phyloP scores from a whole-genome alignment of 73 alveolate species.

The Blepharisma stoltei region DNA sequence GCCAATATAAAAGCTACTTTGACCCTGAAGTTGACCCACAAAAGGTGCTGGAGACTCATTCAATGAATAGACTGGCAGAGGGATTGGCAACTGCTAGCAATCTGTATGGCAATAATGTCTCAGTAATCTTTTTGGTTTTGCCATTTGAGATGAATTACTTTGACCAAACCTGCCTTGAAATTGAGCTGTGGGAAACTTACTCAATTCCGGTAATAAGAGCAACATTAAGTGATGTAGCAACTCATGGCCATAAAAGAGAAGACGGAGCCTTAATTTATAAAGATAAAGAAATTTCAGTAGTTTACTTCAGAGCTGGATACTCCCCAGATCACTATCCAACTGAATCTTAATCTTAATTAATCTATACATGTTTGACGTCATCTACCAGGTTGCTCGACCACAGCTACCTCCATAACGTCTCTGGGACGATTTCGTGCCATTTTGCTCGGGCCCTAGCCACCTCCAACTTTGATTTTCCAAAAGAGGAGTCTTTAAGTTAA shows the following conservation, averaged over 20 bases:
- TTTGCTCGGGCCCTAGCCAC: too few species aligned
- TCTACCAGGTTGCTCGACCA: too few species aligned
- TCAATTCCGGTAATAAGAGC: not conserved
- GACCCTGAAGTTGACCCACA: not conserved
- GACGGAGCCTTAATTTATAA: slow-evolving; percentile 10
- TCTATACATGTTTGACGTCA: too few species aligned
- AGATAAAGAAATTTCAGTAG: slow-evolving; percentile 59
- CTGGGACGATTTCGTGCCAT: too few species aligned
- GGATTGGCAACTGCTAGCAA: slow-evolving; percentile 20
- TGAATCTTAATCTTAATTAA: too few species aligned
- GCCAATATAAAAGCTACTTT: not conserved
- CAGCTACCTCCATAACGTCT: too few species aligned
- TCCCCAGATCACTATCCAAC: slow-evolving; percentile 60
- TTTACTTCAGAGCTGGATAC: slow-evolving; percentile 83
- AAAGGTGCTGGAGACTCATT: not conserved
- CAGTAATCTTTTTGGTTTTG: slow-evolving; percentile 1
- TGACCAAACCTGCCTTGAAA: slow-evolving; percentile 27
- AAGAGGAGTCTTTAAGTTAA: too few species aligned
- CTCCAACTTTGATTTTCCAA: too few species aligned
- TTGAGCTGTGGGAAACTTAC: slow-evolving; percentile 31
- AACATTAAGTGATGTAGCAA: not conserved
- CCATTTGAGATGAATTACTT: slow-evolving; percentile 12
- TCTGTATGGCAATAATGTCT: not conserved
- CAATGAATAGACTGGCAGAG: not conserved
- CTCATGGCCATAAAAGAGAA: not conserved